Base-by-base conservation (phyloP, 208 protist genomes). In the Trichomonas tenax region DNA sequence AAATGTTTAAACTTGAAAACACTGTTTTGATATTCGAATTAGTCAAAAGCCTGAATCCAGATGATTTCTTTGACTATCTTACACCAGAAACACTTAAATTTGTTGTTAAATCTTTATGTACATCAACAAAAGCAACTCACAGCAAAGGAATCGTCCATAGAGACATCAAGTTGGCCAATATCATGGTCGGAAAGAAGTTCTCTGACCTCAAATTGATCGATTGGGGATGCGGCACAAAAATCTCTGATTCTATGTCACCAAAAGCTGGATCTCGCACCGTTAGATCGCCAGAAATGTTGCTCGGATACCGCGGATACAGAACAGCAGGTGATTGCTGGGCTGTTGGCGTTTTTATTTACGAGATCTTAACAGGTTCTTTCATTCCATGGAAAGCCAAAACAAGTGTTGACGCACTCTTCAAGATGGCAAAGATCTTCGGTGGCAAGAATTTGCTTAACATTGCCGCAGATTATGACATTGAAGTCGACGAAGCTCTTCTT, bases 311-410 rank as follows among this genome's bases (percentile, higher is more conserved):
- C 21, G 17, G 11, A 9, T 89, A 89, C 48, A 40, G 82, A 44
- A 48, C 40, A 34, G 82, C 40, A 6, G 23, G 82, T 46, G 82
- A 89, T 46, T 31, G 14, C 40, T 89, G 82, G 82, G 34, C 82
- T 46, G 40, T 89, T 89, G 82, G 82, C 9, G 48, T 31, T 8
- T 89, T 89, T 23, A 89, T 89, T 89, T 44, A 48, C 17, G 23
- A 48, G 2, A 44, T 89, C 4, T 21, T 89, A 17, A 46, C 34
- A 48, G 36, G 48, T 8, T 34, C 40, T n/a, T 0, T n/a, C 1
- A 89, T 89, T 89, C 82, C 82, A 44, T 89, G 82, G 82, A 89
- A 89, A 31, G 34, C 82, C 6, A 89, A 44, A 38, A 93, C 86
- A 31, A 41, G 40, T 40, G 40, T 26, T 26, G 15, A 23, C 14